Percentiles rank a stretch among this genome's conserved stretches.
phyloP scores from a whole-genome alignment of 2,329 filamentous ascomycete species.

The Apiospora koreana region DNA sequence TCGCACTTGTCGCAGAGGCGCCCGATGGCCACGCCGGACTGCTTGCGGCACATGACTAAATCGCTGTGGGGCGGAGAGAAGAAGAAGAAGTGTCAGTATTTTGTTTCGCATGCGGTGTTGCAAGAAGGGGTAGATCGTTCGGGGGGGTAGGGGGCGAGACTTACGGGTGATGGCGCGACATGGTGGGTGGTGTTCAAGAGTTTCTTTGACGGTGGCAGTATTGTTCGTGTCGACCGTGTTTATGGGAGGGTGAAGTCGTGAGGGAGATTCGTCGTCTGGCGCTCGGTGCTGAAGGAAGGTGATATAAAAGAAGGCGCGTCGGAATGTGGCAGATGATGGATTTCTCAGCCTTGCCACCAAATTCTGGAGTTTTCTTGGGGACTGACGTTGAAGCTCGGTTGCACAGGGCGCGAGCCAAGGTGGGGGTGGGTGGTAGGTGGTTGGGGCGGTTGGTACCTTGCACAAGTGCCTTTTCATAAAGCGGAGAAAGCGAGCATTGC shows the following conservation, averaged over 20 bases:
- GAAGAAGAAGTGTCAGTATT: slow-evolving; percentile 25
- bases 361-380: slow-evolving; percentile 13
- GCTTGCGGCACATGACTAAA: slow-evolving; percentile 99
- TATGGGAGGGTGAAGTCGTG: slow-evolving; percentile 5
- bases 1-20: slow-evolving; percentile 99
- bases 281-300: slow-evolving; percentile 4
- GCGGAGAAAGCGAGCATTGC: neutral
- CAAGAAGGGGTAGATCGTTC: slow-evolving; percentile 3
- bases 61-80: slow-evolving; percentile 49
- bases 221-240: neutral
- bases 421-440: neutral
- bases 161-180: slow-evolving; percentile 94
- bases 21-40: slow-evolving; percentile 95
- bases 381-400: neutral
- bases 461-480: slow-evolving; percentile 5
- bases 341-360: slow-evolving; percentile 49
- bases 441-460: neutral
- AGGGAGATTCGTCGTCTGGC: neutral
- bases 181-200: slow-evolving; percentile 40
- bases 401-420: neutral
- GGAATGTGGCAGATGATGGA: slow-evolving; percentile 21
- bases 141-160: slow-evolving; percentile 31
- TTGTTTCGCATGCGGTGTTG: neutral
- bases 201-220: neutral
- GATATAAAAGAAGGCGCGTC: slow-evolving; percentile 17